phyloP scores from a whole-genome alignment of 208 protist genomes.

The Crithidia sp. region DNA sequence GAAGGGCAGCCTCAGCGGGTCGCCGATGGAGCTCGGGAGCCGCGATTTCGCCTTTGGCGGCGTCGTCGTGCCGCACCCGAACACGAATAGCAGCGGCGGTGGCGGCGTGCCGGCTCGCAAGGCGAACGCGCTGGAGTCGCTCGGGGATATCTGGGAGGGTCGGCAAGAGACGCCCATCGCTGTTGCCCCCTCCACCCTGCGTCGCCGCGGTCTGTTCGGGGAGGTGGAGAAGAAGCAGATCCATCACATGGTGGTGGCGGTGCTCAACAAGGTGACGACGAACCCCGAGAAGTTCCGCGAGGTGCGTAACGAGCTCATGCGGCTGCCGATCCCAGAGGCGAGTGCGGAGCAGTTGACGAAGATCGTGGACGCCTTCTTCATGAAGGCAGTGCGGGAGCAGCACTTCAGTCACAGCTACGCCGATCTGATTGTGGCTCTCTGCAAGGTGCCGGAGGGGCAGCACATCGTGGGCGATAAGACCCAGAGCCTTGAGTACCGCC shows the following conservation, averaged over 20 bases:
- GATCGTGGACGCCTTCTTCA: conserved; percentile 83
- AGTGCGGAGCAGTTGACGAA: conserved; percentile 68
- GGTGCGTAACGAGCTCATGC: conserved; percentile 85
- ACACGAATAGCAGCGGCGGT: neutral
- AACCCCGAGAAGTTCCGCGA: conserved; percentile 80
- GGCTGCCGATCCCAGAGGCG: conserved; percentile 82
- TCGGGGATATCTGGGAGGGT: conserved; percentile 72
- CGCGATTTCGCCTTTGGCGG: conserved; percentile 13
- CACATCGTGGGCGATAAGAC: conserved; percentile 60
- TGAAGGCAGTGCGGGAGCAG: conserved; percentile 78
- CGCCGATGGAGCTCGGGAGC: conserved; percentile 6
- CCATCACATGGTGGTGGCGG: conserved; percentile 76
- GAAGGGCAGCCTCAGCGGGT: conserved; percentile 4
- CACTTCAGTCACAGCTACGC: conserved; percentile 80
- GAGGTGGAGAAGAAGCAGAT: conserved; percentile 71
- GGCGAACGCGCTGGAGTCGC: conserved; percentile 42
- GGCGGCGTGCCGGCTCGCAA: conserved; percentile 11
- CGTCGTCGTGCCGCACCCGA: conserved; percentile 6
- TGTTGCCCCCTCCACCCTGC: conserved; percentile 39
- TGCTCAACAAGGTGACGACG: conserved; percentile 87
- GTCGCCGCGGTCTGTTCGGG: conserved; percentile 78
- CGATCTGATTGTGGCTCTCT: conserved; percentile 69
- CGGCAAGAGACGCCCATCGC: conserved; percentile 74
- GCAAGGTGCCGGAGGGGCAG: conserved; percentile 64
- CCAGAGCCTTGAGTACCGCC: conserved; percentile 71